Evolutionary conservation across 768 basidiomycete species (phyloP).

Genomic region (Rossbeevera mucosa): DNA sequence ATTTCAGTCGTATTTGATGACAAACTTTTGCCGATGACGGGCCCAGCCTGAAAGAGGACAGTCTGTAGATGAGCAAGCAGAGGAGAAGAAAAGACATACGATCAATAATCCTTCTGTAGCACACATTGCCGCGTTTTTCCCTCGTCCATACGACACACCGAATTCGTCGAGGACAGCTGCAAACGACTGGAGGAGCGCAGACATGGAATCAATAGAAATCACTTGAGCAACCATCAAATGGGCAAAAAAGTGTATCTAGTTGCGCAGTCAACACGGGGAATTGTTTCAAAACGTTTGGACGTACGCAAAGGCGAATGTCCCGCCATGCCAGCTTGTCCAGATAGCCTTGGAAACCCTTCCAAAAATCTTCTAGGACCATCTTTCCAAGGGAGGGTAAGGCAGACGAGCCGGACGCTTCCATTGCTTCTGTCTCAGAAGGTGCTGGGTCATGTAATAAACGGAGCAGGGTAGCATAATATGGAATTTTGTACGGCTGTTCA

Average conservation of each 20-base stretch:
- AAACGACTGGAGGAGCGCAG: slow-evolving; percentile 78
- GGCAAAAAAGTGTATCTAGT: slow-evolving; percentile 89
- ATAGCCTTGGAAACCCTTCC: slow-evolving; percentile 85
- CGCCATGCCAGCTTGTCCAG: slow-evolving; percentile 90
- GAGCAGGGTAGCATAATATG: slow-evolving; percentile 81
- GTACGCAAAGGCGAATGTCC: slow-evolving; percentile 80
- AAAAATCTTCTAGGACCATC: slow-evolving; percentile 80
- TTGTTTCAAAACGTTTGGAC: slow-evolving; percentile 23
- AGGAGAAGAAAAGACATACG: slow-evolving; percentile 32
- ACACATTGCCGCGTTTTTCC: slow-evolving; percentile 74
- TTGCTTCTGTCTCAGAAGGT: slow-evolving; percentile 31
- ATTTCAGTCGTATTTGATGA: slow-evolving; percentile 60
- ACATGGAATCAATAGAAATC: slow-evolving; percentile 73
- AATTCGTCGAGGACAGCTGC: slow-evolving; percentile 86
- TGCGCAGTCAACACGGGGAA: slow-evolving; percentile 4
- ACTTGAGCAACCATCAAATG: slow-evolving; percentile 75
- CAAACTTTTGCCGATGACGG: slow-evolving; percentile 56
- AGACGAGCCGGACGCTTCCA: slow-evolving; percentile 27
- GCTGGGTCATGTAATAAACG: slow-evolving; percentile 55
- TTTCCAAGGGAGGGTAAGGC: slow-evolving; percentile 49
- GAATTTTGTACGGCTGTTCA: slow-evolving; percentile 92
- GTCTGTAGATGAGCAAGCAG: neutral
- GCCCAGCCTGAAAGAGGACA: slow-evolving; percentile 51
- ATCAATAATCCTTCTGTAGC: slow-evolving; percentile 80
- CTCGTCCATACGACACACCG: slow-evolving; percentile 80